Evolutionary conservation across 441 rosid species (phyloP).

Genomic region (Iberis amara): DNA sequence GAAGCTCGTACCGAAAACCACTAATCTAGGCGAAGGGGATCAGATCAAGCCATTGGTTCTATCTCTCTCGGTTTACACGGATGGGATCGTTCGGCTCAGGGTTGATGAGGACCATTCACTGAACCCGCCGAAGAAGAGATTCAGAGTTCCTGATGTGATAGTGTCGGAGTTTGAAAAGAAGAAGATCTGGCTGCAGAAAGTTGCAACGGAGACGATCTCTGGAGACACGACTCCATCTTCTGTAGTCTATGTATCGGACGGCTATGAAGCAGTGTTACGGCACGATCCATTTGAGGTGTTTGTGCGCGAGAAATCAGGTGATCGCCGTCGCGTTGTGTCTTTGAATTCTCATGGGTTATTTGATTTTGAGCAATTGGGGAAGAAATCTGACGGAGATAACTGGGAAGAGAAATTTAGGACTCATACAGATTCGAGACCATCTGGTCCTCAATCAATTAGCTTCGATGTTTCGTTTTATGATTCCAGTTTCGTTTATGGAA

Average conservation of each 20-base stretch:
- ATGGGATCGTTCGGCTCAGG: constrained; percentile 67
- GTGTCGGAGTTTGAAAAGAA: constrained; percentile 50
- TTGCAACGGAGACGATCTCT: constrained; percentile 44
- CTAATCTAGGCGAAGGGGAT: constrained; percentile 33
- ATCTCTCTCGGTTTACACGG: constrained; percentile 59
- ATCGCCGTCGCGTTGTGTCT: constrained; percentile 53
- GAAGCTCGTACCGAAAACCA: constrained; percentile 39
- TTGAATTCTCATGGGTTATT: constrained; percentile 77
- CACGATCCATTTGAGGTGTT: constrained; percentile 83
- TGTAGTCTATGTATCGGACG: constrained; percentile 56
- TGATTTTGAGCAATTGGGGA: constrained; percentile 80
- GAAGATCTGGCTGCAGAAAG: constrained; percentile 70
- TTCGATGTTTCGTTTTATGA: constrained; percentile 87
- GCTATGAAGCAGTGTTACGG: constrained; percentile 69
- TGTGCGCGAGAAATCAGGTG: constrained; percentile 54
- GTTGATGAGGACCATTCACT: constrained; percentile 72
- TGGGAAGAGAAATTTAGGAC: constrained; percentile 88
- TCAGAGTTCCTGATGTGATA: constrained; percentile 79
- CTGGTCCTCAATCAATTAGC: constrained; percentile 88
- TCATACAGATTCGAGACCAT: constrained; percentile 79
- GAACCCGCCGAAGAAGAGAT: constrained; percentile 59
- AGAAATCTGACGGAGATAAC: constrained; percentile 61
- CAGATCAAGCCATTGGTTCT: constrained; percentile 56
- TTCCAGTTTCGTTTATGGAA: constrained; percentile 79
- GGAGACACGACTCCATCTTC: constrained; percentile 53